These are phyloP conservation scores for Cymbopogon flexuosus DNA, from an alignment of 202 grass and related monocot species.

Conservation along the genomic window DNA sequence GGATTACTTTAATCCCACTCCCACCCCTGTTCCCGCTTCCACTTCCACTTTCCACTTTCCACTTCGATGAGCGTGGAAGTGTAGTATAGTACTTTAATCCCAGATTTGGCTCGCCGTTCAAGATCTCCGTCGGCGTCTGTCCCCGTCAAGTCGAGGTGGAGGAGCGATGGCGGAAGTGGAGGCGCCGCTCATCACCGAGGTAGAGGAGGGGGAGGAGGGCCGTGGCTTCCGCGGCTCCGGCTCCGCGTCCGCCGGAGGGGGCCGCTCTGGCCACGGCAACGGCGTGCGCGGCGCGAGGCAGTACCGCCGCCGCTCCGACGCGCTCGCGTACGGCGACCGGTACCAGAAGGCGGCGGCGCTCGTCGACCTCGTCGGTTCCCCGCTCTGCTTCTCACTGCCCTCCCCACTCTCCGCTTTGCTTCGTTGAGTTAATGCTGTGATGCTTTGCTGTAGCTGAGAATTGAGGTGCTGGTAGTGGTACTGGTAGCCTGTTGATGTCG, in stretches of 20 bases:
- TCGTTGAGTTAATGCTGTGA: not conserved
- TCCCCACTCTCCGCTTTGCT: not conserved
- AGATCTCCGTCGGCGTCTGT: slow-evolving; percentile 31
- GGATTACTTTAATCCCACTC: not conserved
- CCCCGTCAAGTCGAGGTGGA: not conserved
- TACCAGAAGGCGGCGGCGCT: slow-evolving; percentile 98
- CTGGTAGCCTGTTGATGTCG: not conserved
- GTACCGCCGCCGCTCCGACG: slow-evolving; percentile 56
- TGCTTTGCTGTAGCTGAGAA: not conserved
- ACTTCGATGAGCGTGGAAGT: not conserved
- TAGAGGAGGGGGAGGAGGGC: not conserved
- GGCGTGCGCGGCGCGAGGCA: slow-evolving; percentile 34
- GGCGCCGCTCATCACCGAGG: slow-evolving; percentile 58
- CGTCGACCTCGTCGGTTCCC: slow-evolving; percentile 74
- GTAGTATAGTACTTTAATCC: not conserved
- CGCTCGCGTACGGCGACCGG: slow-evolving; percentile 71
- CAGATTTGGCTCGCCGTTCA: not conserved
- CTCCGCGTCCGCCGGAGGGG: slow-evolving; percentile 2
- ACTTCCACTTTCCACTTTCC: not conserved
- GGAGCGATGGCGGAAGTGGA: slow-evolving; percentile 40
- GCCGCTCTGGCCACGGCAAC: not conserved
- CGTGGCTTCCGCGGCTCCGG: not conserved
- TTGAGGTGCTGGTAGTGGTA: not conserved
- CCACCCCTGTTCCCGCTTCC: not conserved
- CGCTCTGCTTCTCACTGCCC: not conserved